Percentiles rank a stretch among this genome's conserved stretches.
phyloP scores from a whole-genome alignment of 116 monocot species.

The Posidonia oceanica region DNA sequence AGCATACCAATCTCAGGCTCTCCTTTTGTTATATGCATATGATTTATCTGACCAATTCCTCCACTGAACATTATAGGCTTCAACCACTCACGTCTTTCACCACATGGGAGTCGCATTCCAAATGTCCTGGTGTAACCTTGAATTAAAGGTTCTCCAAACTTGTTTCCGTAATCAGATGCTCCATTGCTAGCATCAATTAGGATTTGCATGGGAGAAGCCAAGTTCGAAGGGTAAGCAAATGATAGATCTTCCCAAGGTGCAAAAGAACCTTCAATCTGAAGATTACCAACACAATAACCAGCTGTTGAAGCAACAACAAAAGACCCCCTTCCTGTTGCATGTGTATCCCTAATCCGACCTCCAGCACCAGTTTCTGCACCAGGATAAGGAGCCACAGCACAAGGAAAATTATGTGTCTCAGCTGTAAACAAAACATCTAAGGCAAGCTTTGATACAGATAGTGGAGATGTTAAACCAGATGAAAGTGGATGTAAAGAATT shows the following conservation, averaged over 20 bases:
- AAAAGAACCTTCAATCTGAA: conserved; percentile 62
- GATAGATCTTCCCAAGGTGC: conserved; percentile 86
- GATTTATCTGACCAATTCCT: conserved; percentile 87
- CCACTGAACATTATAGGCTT: conserved; percentile 98
- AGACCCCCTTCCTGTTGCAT: conserved; percentile 90
- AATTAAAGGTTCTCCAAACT: conserved; percentile 94
- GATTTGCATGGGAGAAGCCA: conserved; percentile 85
- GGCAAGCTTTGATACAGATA: conserved; percentile 15
- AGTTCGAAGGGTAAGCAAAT: conserved; percentile 73
- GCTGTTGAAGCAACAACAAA: conserved; percentile 91
- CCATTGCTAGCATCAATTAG: conserved; percentile 86
- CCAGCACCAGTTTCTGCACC: conserved; percentile 97
- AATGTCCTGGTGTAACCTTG: conserved; percentile 87
- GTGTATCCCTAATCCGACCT: conserved; percentile 89
- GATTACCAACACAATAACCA: conserved; percentile 95
- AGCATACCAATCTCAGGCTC: conserved; percentile 87
- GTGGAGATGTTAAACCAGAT: conserved; percentile 41
- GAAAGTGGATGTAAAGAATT: conserved; percentile 31
- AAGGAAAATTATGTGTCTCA: conserved; percentile 95
- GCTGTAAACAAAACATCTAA: conserved; percentile 87
- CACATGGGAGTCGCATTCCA: conserved; percentile 66
- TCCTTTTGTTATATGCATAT: conserved; percentile 63
- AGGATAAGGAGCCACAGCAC: conserved; percentile 94
- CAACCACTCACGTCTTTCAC: conserved; percentile 92
- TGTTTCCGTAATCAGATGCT: conserved; percentile 95